phyloP scores from a whole-genome alignment of 345 rosid genomes.

The Anacardium occidentale region DNA sequence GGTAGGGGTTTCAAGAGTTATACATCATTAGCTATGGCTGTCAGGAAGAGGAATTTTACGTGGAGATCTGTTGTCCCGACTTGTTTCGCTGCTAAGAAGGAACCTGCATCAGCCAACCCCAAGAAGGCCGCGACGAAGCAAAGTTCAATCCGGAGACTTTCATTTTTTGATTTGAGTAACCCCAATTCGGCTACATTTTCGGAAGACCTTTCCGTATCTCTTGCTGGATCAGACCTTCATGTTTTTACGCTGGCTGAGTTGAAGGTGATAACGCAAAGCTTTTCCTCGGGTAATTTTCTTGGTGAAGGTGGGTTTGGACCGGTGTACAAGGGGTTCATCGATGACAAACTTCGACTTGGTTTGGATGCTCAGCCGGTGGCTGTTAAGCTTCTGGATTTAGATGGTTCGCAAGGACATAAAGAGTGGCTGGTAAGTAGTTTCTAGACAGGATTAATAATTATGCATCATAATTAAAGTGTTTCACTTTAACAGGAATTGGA shows the following conservation, averaged over 20 bases:
- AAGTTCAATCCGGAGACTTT: slow-evolving; percentile 55
- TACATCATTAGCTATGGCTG: slow-evolving; percentile 33
- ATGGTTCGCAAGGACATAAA: slow-evolving; percentile 82
- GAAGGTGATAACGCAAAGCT: slow-evolving; percentile 73
- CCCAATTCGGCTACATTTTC: slow-evolving; percentile 54
- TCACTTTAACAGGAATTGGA: no score
- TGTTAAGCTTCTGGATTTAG: slow-evolving; percentile 73
- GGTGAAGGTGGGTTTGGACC: slow-evolving; percentile 96
- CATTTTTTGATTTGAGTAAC: slow-evolving; percentile 65
- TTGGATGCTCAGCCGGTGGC: slow-evolving; percentile 88
- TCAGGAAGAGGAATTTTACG: slow-evolving; percentile 31
- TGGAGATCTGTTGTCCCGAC: slow-evolving; percentile 54
- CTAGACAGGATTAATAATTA: no score
- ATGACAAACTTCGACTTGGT: slow-evolving; percentile 80
- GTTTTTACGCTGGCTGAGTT: slow-evolving; percentile 64
- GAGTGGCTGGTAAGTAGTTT: slow-evolving; percentile 81
- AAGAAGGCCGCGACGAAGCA: slow-evolving; percentile 46
- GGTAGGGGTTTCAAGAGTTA: not conserved
- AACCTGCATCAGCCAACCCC: slow-evolving; percentile 24
- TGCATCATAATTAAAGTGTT: no score
- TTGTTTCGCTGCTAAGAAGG: slow-evolving; percentile 42
- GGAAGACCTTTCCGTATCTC: slow-evolving; percentile 70
- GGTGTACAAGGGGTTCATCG: slow-evolving; percentile 84
- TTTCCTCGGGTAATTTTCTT: slow-evolving; percentile 60
- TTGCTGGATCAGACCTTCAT: slow-evolving; percentile 82